phyloP scores from a whole-genome alignment of 1,284 basidiomycete genomes.

The Moesziomyces sp. region DNA sequence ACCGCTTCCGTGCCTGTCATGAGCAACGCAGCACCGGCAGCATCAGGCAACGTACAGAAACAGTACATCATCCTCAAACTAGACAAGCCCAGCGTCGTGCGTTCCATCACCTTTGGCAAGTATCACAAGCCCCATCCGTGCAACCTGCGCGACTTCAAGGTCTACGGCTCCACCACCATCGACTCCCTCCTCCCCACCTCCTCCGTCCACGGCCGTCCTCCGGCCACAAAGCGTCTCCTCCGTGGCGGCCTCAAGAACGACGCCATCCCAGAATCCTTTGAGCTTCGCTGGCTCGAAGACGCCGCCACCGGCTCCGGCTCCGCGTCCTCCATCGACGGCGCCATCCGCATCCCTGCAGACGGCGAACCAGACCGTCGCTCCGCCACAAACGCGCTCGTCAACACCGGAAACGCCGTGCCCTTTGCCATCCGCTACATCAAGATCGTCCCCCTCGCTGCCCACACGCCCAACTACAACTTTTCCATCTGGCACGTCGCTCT shows the following conservation, averaged over 20 bases:
- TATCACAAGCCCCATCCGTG: constrained; percentile 68
- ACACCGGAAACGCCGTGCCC: constrained; percentile 44
- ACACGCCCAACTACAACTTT: constrained; percentile 66
- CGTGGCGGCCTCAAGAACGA: constrained; percentile 66
- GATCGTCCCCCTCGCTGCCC: constrained; percentile 66
- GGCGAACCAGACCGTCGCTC: constrained; percentile 43
- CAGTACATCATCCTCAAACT: constrained; percentile 67
- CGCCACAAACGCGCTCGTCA: constrained; percentile 35
- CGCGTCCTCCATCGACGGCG: constrained; percentile 27
- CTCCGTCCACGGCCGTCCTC: constrained; percentile 32
- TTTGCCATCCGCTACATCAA: constrained; percentile 62
- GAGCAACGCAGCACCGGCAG: constrained; percentile 1
- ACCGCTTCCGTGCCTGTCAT: constrained; percentile 9
- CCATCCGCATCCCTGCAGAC: constrained; percentile 30
- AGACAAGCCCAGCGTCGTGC: constrained; percentile 58
- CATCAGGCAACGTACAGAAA: constrained; percentile 28
- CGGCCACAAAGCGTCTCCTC: constrained; percentile 51
- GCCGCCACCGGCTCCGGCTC: constrained; percentile 45
- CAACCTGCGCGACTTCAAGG: constrained; percentile 66
- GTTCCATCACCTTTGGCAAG: constrained; percentile 67
- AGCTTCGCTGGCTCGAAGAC: constrained; percentile 46
- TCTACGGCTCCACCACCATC: constrained; percentile 63
- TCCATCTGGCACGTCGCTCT: constrained; percentile 67
- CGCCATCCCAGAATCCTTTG: constrained; percentile 55
- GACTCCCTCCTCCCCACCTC: constrained; percentile 37